phyloP scores from a whole-genome alignment of 345 rosid species.

The Erysimum cheiranthoides region DNA sequence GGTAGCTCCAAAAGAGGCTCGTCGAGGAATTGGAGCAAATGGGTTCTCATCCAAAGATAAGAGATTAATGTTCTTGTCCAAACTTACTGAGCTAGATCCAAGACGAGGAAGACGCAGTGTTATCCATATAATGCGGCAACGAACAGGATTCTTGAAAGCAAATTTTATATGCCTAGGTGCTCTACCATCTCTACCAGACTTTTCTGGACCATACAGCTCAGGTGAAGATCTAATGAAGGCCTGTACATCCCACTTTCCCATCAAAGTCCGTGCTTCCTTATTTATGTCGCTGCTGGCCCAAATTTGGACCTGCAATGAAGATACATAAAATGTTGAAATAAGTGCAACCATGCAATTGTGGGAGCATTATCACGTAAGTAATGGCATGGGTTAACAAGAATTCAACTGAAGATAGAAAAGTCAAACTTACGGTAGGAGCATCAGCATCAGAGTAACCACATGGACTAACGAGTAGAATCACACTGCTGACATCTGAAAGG shows the following conservation, averaged over 20 bases:
- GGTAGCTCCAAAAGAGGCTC: slow-evolving; percentile 88
- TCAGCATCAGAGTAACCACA: slow-evolving; percentile 91
- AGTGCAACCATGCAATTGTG: slow-evolving; percentile 16
- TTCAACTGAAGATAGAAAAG: slow-evolving; percentile 20
- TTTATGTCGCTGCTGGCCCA: slow-evolving; percentile 92
- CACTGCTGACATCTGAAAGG: slow-evolving; percentile 83
- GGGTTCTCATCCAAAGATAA: slow-evolving; percentile 89
- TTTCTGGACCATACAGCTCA: slow-evolving; percentile 81
- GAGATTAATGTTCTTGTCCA: slow-evolving; percentile 72
- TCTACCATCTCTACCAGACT: slow-evolving; percentile 49
- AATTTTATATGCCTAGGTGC: slow-evolving; percentile 87
- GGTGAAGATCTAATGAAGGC: slow-evolving; percentile 69
- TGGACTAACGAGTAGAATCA: slow-evolving; percentile 82
- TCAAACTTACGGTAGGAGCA: slow-evolving; percentile 72
- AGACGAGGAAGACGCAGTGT: slow-evolving; percentile 73
- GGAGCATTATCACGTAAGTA: slow-evolving; percentile 4
- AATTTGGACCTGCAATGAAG: slow-evolving; percentile 72
- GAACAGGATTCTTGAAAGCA: slow-evolving; percentile 70
- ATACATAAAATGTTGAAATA: slow-evolving; percentile 23
- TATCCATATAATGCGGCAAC: slow-evolving; percentile 92
- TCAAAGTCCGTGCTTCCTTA: slow-evolving; percentile 76
- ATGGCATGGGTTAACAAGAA: slow-evolving; percentile 8
- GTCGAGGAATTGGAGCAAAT: slow-evolving; percentile 68
- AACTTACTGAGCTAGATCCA: slow-evolving; percentile 84
- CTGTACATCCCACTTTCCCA: slow-evolving; percentile 97